Conservation (phyloP, 73 alveolate genomes). For the Tetrahymena borealis region DNA sequence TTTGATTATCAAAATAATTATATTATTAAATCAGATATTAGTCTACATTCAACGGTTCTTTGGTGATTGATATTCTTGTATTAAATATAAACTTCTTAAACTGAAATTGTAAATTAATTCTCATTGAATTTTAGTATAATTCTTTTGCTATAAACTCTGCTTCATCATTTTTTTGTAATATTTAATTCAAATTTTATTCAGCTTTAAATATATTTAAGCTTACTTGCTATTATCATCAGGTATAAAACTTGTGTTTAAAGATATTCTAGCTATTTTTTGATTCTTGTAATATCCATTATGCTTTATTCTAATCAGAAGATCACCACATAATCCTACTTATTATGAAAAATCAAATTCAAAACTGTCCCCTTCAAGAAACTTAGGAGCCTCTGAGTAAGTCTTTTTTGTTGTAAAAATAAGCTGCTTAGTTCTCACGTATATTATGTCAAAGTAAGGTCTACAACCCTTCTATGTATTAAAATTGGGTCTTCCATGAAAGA, state of each 20-base stretch:
- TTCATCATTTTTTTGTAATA: too few species aligned
- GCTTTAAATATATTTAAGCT: too few species aligned
- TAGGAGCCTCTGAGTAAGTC: conserved; percentile 8
- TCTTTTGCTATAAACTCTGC: too few species aligned
- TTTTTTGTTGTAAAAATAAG: conserved; percentile 33
- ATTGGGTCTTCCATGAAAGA: conserved; percentile 21
- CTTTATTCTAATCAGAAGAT: conserved; percentile 5
- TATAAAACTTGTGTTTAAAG: conserved; percentile 52
- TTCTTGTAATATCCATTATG: conserved; percentile 12
- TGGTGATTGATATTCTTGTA: too few species aligned
- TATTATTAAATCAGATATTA: too few species aligned
- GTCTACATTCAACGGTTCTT: too few species aligned
- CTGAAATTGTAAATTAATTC: too few species aligned
- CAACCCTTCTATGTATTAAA: conserved; percentile 47
- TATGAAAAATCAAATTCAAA: background rate
- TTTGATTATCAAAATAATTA: too few species aligned
- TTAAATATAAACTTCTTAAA: too few species aligned
- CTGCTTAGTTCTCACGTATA: conserved; percentile 42
- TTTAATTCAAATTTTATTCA: too few species aligned
- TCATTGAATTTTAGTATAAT: too few species aligned
- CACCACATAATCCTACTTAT: conserved; percentile 4
- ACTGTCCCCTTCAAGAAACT: background rate
- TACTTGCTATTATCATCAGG: conserved; percentile 7
- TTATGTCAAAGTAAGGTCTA: conserved; percentile 50
- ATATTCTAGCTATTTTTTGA: conserved; percentile 52